Evolutionary conservation across 2,329 filamentous ascomycete genomes (phyloP), one percentile per base, ranked within the genome.

Genomic region (Nothomitra cinnamomea): DNA sequence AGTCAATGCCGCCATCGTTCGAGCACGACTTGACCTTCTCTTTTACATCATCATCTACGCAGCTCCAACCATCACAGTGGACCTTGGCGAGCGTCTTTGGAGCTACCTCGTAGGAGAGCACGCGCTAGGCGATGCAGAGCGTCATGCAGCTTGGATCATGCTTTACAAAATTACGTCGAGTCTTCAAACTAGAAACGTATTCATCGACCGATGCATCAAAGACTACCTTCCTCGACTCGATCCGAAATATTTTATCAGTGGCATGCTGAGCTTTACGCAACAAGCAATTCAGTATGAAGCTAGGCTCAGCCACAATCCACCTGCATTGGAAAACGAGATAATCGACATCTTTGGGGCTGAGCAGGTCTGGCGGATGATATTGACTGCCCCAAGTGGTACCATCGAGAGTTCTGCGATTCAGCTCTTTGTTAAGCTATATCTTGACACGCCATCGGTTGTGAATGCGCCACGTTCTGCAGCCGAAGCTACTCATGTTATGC

Each of bases 331-430:
- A 47, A 69, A 73, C 6, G 68, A 72, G n/a, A 67, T 72, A 10
- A 63, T 78, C 25, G 69, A 75, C 58, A 75, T 71, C 56, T 76
- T 72, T 2, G 72, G 73, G 5, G 70, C 72, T 57, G 84, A 92
- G 59, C 76, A 88, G 55, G 70, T 95, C n/a, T 95, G 89, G 89
- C 78, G 80, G 22, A 78, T 95, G 60, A 79, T 90, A 35, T 69
- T 94, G 53, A 81, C 77, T 15, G 80, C 85, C 1, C 78, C 80
- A 3, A 71, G 77, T 38, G 70, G 75, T 38, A 76, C 73, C 0
- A 80, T 94, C 49, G 85, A 86, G 58, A 73, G 75, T 19, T 69
- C 73, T 52, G 83, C 86, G 1, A 87, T 84, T 28, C 73, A 72
- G 51, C 79, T 80, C 21, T 77, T 94, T 2, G 86, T 88, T 22